Evolutionary conservation across 2,329 filamentous ascomycete genomes (phyloP), one percentile per base, ranked within the genome.

Genomic region (Domatiomyces globalis): DNA sequence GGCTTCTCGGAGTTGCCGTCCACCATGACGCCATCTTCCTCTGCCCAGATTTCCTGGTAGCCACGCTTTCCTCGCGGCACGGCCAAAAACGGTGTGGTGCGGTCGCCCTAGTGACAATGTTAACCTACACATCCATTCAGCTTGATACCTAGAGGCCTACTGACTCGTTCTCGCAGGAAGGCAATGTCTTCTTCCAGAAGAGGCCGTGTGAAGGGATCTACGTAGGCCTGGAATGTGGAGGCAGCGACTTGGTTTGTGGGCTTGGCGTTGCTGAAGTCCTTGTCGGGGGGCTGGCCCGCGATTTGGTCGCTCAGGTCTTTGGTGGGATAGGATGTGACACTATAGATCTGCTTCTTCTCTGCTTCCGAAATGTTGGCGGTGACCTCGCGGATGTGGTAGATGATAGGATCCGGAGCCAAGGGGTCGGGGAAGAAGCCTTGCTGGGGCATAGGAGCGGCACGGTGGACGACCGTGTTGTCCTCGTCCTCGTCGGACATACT

Each of bases 351-450:
- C 63, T 84, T 88, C 66, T 83, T 86, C 62, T 94, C 83, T n/a
- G 90, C 84, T 52, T 88, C 80, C 2, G 80, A 76, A 83, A 95
- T 94, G 57, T 77, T 82, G 0, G 82, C 77, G 1, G 78, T 77
- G 20, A 89, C 75, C 0, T 83, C 75, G 51, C 83, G 82, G 56
- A 98, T 95, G 65, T 98, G 85, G 71, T 98, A 98, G 48, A 95
- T 77, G 36, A 90, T 95, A 1, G 89, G 88, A 63, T 98, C 92
- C 59, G 81, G 74, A n/a, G 82, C 87, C 22, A 87, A 85, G 0
- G 90, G 90, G 63, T 96, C 88, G 42, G 90, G 83, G 53, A 90
- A 90, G 66, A 95, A 96, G 0, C 87, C 89, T 68, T 94, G 86
- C 53, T 89, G 84, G 5, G 79, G 77, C 20, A 83, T 69, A 5